A percentile compares a stretch with the other conserved stretches of the same genome.
These are phyloP conservation scores for Schizochytrium sp. DNA, from an alignment of 108 stramenopile species.

Conservation along the genomic window DNA sequence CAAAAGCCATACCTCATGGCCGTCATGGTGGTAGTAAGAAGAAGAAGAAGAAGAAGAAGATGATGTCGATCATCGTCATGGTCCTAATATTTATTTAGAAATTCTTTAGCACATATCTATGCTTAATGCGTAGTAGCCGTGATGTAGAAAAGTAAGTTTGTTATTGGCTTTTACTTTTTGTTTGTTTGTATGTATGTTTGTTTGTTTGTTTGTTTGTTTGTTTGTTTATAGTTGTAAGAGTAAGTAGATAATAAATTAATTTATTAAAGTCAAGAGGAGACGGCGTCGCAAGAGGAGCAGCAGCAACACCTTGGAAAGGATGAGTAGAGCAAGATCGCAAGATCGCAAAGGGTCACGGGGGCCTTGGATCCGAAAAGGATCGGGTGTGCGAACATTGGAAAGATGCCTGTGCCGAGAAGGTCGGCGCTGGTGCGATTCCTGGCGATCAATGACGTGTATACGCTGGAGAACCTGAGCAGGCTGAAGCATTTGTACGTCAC, in stretches of 20 bases:
- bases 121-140: background rate
- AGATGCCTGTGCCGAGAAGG: background rate
- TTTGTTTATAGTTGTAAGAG: background rate
- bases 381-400: background rate
- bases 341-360: background rate
- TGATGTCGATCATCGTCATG: too few species aligned
- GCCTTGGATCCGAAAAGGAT: background rate
- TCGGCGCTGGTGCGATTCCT: conserved; percentile 66
- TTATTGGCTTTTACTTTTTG: background rate
- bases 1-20: too few species aligned
- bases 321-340: too few species aligned
- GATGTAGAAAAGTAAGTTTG: background rate
- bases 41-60: too few species aligned
- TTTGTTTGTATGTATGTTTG: background rate
- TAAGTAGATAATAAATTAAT: background rate
- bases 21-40: too few species aligned
- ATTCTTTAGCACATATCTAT: too few species aligned
- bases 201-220: background rate
- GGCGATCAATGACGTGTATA: conserved; percentile 77
- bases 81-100: too few species aligned
- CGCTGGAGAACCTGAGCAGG: conserved; percentile 72
- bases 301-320: background rate
- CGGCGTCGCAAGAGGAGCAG: background rate
- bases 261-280: background rate
- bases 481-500: conserved; percentile 68